Evolutionary conservation across 1,139 yeast genomes (phyloP), one percentile per base, ranked within the genome.

Genomic region (Protomyces arabidopsidicola): DNA sequence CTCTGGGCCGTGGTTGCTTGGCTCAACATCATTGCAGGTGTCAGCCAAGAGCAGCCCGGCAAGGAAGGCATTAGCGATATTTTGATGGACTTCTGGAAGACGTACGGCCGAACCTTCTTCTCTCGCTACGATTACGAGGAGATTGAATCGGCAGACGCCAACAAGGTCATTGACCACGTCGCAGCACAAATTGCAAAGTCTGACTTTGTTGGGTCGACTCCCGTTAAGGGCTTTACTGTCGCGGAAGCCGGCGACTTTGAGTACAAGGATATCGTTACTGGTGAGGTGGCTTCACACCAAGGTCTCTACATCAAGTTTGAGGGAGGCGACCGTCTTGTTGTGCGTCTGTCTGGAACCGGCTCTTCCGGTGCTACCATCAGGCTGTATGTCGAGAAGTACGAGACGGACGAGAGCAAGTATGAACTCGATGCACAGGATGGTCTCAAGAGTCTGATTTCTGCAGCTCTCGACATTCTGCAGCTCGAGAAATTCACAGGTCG

Each of bases 281-380:
- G 98, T 22, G 85, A 93, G 1, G 90, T 91, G 6, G 88, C 97
- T 5, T 74, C 78, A n/a, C 86, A 90, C 73, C 99, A 93, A 79
- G 99, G 99, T 54, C 82, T 93, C 65, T 93, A 81, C 73, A 86
- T 91, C 69, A 90, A 87, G 76, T 82, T 91, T 69, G 81, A 81
- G 56, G 86, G 85, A 71, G 98, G 98, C 2, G 82, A 90, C 67
- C 84, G 98, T 75, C 84, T 91, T 65, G 89, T 95, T 53, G 89
- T 90, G 57, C 86, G 99, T 76, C 81, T 93, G 69, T 90, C 97
- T 0, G 99, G 99, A 65, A 93, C 99, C 12, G 99, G 99, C 5
- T 90, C 98, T 1, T 86, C 96, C 1, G 99, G 98, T 56, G 98
- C 98, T 20, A 93, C 99, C 2, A 91, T 95, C 67, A 85, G 99